Percentiles rank a stretch among this genome's conserved stretches.
These are phyloP conservation scores for Pestalotiopsis fici DNA, from an alignment of 2,329 filamentous ascomycete species.

Conservation along the genomic window DNA sequence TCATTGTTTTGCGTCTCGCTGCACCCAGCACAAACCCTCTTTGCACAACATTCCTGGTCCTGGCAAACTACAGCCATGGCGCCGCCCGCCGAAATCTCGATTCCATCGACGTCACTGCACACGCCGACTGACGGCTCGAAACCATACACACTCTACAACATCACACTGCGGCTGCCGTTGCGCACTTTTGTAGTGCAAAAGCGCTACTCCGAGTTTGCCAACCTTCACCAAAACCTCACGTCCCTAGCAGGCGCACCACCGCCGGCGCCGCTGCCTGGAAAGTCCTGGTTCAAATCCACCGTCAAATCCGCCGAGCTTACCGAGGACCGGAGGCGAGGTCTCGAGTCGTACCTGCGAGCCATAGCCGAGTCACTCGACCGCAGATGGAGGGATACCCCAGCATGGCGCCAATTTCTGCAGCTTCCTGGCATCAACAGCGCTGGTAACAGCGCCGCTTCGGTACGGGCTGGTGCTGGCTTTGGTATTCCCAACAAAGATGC, in stretches of 20 bases:
- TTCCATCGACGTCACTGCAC: conserved; percentile 64
- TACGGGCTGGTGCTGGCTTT: conserved; percentile 43
- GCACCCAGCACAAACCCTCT: not conserved
- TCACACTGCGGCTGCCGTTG: conserved; percentile 74
- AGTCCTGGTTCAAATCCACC: conserved; percentile 78
- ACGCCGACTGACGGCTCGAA: conserved; percentile 54
- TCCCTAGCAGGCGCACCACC: conserved; percentile 63
- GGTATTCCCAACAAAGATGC: conserved; percentile 30
- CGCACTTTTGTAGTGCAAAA: conserved; percentile 76
- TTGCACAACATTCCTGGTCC: not conserved
- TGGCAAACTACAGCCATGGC: conserved; percentile 47
- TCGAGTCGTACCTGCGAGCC: conserved; percentile 72
- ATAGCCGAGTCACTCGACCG: conserved; percentile 75
- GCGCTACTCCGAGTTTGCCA: conserved; percentile 78
- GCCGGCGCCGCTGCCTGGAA: conserved; percentile 67
- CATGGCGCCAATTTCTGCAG: conserved; percentile 74
- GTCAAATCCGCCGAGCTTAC: conserved; percentile 69
- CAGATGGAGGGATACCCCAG: conserved; percentile 72
- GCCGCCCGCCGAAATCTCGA: conserved; percentile 67
- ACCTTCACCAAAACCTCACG: conserved; percentile 64
- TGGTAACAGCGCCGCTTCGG: conserved; percentile 48
- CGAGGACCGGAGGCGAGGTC: conserved; percentile 65
- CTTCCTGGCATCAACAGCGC: conserved; percentile 57
- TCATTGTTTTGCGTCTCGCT: not conserved
- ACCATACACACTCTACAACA: conserved; percentile 76